Conservation (phyloP, 176 grass and related monocot species). For the Oryza meridionalis region DNA sequence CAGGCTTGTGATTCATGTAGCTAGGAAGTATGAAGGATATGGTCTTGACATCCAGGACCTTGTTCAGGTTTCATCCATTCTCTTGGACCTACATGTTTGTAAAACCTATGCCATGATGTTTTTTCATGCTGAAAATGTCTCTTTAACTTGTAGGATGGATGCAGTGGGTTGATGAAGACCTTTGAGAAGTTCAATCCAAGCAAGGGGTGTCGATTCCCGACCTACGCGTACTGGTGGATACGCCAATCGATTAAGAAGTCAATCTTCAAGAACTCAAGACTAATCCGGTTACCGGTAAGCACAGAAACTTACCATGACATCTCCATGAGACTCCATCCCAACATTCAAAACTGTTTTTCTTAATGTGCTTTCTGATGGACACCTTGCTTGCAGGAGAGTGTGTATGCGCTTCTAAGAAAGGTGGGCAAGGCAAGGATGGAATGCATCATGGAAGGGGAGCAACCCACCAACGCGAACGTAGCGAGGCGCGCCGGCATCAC, state of each 20-base stretch:
- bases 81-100: neutral
- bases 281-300: slow-evolving; percentile 79
- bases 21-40: slow-evolving; percentile 72
- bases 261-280: slow-evolving; percentile 78
- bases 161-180: slow-evolving; percentile 80
- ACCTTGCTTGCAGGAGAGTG: slow-evolving; percentile 65
- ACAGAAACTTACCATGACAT: slow-evolving; percentile 7
- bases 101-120: neutral
- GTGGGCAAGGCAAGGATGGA: slow-evolving; percentile 65
- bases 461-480: slow-evolving; percentile 65
- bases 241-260: slow-evolving; percentile 81
- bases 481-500: slow-evolving; percentile 71
- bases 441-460: slow-evolving; percentile 70
- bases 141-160: slow-evolving; percentile 68
- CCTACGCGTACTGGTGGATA: slow-evolving; percentile 95
- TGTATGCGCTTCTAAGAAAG: slow-evolving; percentile 67
- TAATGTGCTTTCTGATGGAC: neutral
- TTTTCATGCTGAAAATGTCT: slow-evolving; percentile 12
- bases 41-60: slow-evolving; percentile 73
- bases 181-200: slow-evolving; percentile 90
- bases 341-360: neutral
- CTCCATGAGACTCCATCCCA: neutral
- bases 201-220: slow-evolving; percentile 78
- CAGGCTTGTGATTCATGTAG: slow-evolving; percentile 78
- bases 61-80: slow-evolving; percentile 55